Percentiles rank a stretch among this genome's conserved stretches.
phyloP scores from a whole-genome alignment of 495 filamentous ascomycete species.

The Stereocaulon alpinum region DNA sequence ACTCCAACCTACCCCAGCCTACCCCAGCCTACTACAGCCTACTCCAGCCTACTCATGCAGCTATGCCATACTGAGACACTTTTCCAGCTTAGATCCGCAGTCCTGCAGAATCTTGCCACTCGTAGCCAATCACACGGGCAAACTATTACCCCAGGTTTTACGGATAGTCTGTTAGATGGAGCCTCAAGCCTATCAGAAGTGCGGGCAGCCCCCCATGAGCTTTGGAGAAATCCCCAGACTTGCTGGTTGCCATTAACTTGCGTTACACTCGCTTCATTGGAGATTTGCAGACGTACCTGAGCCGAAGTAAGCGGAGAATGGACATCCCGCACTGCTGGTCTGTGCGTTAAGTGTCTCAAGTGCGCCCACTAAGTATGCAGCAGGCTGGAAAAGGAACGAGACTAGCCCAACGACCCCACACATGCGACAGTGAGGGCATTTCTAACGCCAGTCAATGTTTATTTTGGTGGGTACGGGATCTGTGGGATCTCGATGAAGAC shows the following conservation, averaged over 20 bases:
- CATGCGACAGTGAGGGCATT: conserved; percentile 7
- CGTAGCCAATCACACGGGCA: background rate
- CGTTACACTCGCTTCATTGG: background rate
- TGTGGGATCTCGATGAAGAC: no score
- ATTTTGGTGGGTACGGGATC: no score
- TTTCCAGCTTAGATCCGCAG: conserved; percentile 6
- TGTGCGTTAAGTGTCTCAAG: background rate
- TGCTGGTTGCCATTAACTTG: background rate
- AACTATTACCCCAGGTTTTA: conserved; percentile 10
- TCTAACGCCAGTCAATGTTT: background rate
- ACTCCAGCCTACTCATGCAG: background rate
- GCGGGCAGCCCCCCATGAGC: background rate
- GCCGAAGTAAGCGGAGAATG: background rate
- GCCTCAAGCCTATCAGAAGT: background rate
- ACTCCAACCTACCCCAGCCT: background rate
- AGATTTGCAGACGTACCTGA: background rate
- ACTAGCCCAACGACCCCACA: conserved; percentile 4
- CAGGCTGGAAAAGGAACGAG: background rate
- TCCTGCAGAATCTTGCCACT: conserved; percentile 3
- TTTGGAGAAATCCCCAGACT: background rate
- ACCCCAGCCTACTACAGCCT: background rate
- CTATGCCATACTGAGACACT: conserved; percentile 3
- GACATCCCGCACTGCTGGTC: conserved; percentile 1
- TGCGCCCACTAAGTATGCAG: background rate
- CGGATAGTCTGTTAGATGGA: background rate